Conservation (phyloP, 305 asterid genomes). For the Stenogyne calaminthoides region DNA sequence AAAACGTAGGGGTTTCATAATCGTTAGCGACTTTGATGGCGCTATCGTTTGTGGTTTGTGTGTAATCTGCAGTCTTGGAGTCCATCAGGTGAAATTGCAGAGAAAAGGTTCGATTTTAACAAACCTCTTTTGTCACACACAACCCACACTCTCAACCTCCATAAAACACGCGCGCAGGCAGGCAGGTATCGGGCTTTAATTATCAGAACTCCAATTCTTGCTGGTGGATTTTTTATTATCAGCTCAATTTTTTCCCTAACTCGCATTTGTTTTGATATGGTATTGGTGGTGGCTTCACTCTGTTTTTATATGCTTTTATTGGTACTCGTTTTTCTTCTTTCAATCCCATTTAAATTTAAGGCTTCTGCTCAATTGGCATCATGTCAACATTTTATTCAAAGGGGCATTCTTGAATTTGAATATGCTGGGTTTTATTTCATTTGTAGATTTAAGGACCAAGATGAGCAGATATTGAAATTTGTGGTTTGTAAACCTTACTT, state of each 20-base stretch:
- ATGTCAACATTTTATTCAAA: neutral
- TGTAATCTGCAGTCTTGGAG: conserved; percentile 15
- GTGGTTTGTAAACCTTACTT: neutral
- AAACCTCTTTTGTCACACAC: conserved; percentile 3
- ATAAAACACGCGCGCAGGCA: neutral
- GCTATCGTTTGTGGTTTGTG: conserved; percentile 24
- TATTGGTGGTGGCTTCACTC: neutral
- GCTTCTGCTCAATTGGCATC: neutral
- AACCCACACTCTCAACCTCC: neutral
- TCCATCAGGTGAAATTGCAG: conserved; percentile 28
- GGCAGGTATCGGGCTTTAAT: conserved; percentile 3
- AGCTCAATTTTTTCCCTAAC: conserved; percentile 7
- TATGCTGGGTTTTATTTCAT: neutral
- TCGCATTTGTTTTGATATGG: neutral
- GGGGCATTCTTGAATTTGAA: neutral
- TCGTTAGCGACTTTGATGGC: conserved; percentile 18
- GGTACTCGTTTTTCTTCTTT: neutral
- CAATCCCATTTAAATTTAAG: conserved; percentile 1
- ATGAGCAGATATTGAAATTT: too few species aligned
- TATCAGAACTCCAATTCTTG: conserved; percentile 2
- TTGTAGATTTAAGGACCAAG: too few species aligned
- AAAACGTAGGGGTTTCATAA: neutral
- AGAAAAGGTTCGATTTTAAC: conserved; percentile 24
- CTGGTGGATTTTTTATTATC: conserved; percentile 30
- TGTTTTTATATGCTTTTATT: neutral